Base-by-base conservation (phyloP, 768 basidiomycete species). In the Suillus variegatus region DNA sequence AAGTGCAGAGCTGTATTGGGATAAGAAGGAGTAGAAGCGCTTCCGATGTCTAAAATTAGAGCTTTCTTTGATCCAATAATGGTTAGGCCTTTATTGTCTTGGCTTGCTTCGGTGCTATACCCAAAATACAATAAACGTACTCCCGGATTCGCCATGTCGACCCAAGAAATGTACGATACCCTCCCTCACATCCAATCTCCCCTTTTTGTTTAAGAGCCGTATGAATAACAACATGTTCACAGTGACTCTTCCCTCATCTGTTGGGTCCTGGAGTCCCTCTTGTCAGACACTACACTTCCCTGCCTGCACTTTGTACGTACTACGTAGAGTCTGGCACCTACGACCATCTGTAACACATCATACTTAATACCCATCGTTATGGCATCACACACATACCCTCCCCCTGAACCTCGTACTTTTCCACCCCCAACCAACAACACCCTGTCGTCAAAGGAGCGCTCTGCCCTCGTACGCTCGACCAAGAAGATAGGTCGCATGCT, bases 341-440 rank as follows among this genome's bases (percentile, higher is more conserved):
- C 60, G 22, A 40, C 13, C 60, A 46, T 41, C 56, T 47, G 41
- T 65, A 65, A n/a, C 55, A 64, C 65, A 54, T 46, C 8, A 32
- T 2, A 44, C 1, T 43, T 68, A 68, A 68, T 66, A 63, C 57
- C 64, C 52, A 65, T 67, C 60, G 43, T 41, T 52, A 55, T 65
- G 60, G n/a, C 41, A 51, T 43, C 52, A 38, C 28, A 67, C 47
- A 47, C 57, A 49, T 63, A 64, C 35, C 64, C 64, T 28, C 67
- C 73, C 40, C 66, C 63, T 51, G 57, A 58, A 25, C 74, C 76
- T n/a, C 71, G 69, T 63, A 85, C 85, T 6, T 66, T 76, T 6
- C 84, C 83, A 18, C 88, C 88, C 4, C 86, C 87, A 0, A 90
- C 88, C 28, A 83, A 79, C 18, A 89, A 90, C 73, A 75, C 80